Base-by-base conservation (phyloP, 257 asterid species). In the Nicotiana benthamiana region DNA sequence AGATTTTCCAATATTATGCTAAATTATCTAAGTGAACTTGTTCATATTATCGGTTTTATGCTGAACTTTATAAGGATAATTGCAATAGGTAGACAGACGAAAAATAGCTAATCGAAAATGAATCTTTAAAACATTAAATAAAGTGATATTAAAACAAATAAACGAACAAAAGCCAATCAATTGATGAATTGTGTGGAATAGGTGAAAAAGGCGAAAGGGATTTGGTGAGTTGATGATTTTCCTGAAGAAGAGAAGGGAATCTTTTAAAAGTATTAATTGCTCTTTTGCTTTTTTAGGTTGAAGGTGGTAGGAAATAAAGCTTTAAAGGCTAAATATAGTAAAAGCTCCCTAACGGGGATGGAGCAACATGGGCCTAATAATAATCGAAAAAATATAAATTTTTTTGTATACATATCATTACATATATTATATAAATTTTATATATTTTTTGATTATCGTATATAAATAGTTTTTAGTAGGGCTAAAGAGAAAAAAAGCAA, bases 331-430 rank as follows among this genome's bases (percentile, higher is more conserved):
- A 66, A 12, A 27, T 66, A 53, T 66, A 66, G 43, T n/a, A 40
- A 66, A 66, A 66, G 48, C 26, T 27, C 51, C 75, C 46, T 30
- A 66, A 40, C 75, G 52, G 62, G 64, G 81, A 32, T 60, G 80
- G 67, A 46, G 56, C 77, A 52, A 66, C 57, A 75, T 80, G 80
- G 82, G 82, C 82, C 67, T 53, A 13, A 52, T 52, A 52, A 12
- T n/a, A n/a, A n/a, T n/a, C n/a, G n/a, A n/a, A n/a, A n/a, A n/a
- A n/a, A n/a, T n/a, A n/a, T n/a, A n/a, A n/a, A n/a, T n/a, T n/a
- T n/a, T n/a, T n/a, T n/a, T n/a, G n/a, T n/a, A n/a, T n/a, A n/a
- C n/a, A n/a, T n/a, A n/a, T n/a, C n/a, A n/a, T n/a, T n/a, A n/a
- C n/a, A n/a, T n/a, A n/a, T n/a, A n/a, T n/a, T n/a, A n/a, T n/a